phyloP scores from a whole-genome alignment of 2,329 filamentous ascomycete genomes.

The Colletotrichum coccodes region DNA sequence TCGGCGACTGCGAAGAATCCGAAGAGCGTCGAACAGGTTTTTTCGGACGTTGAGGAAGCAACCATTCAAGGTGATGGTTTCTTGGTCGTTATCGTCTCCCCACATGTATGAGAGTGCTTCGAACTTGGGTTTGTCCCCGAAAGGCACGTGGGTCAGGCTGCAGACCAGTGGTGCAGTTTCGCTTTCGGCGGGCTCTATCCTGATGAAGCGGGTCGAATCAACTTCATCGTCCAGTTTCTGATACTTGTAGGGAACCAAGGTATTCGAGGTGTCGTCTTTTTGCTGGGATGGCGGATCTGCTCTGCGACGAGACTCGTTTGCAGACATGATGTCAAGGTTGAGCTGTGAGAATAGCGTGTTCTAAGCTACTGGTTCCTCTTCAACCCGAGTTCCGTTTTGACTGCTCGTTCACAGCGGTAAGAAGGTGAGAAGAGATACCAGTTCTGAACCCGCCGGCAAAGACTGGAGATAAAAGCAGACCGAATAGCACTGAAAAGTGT shows the following conservation, averaged over 20 bases:
- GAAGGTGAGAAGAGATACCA: no score
- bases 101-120: slow-evolving; percentile 40
- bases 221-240: neutral
- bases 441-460: no score
- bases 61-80: slow-evolving; percentile 33
- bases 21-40: slow-evolving; percentile 33
- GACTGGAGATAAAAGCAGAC: no score
- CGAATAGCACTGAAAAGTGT: no score
- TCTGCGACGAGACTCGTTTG: neutral
- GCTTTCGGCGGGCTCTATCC: slow-evolving; percentile 22
- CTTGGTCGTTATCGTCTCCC: slow-evolving; percentile 27
- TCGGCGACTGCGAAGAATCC: slow-evolving; percentile 20
- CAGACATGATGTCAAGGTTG: neutral
- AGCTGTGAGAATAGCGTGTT: no score
- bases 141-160: slow-evolving; percentile 22
- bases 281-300: neutral
- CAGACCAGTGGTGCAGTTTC: slow-evolving; percentile 29
- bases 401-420: no score
- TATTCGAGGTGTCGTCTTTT: neutral
- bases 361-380: no score
- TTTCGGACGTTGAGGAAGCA: slow-evolving; percentile 19
- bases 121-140: slow-evolving; percentile 35
- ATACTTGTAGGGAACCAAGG: neutral
- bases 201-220: slow-evolving; percentile 30
- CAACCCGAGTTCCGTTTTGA: no score